A percentile compares a stretch with the other conserved stretches of the same genome.
Evolutionary conservation across 805 yeast species (phyloP).

Genomic region (Lipomyces sp.): DNA sequence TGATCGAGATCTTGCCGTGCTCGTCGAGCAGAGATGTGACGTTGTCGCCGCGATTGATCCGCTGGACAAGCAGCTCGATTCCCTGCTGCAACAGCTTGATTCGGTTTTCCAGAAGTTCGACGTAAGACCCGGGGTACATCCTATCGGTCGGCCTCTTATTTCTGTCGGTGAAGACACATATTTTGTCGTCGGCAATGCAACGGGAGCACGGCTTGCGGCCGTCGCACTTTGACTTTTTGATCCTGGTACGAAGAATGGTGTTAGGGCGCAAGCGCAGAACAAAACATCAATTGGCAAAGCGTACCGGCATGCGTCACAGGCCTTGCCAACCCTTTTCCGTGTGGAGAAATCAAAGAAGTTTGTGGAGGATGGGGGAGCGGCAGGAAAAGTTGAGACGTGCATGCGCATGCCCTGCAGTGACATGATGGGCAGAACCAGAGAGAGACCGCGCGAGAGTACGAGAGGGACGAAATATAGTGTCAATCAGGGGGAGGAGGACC

Average conservation of each 20-base stretch:
- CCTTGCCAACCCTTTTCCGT: slow-evolving; percentile 45
- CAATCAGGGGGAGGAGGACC: too few relatives aligned
- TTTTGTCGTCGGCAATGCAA: slow-evolving; percentile 52
- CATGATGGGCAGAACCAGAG: not conserved
- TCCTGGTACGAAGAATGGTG: not conserved
- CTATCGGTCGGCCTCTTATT: slow-evolving; percentile 49
- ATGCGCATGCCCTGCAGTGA: not conserved
- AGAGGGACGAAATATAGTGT: not conserved
- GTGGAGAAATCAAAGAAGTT: slow-evolving; percentile 2
- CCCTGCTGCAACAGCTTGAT: slow-evolving; percentile 44
- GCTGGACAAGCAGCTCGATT: slow-evolving; percentile 18
- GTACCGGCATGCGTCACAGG: slow-evolving; percentile 49
- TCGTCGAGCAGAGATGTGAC: not conserved
- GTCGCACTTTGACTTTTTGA: slow-evolving; percentile 37
- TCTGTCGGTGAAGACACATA: slow-evolving; percentile 54
- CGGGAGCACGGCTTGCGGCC: slow-evolving; percentile 49
- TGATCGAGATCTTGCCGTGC: slow-evolving; percentile 4
- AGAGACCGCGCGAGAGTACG: not conserved
- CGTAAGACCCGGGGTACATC: slow-evolving; percentile 50
- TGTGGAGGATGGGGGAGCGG: not conserved
- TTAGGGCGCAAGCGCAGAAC: not conserved
- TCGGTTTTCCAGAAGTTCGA: slow-evolving; percentile 58
- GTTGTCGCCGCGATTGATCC: slow-evolving; percentile 14
- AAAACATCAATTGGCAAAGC: too few relatives aligned
- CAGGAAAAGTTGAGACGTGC: not conserved